These are phyloP conservation scores for Aspergillus latus DNA, from an alignment of 2,329 filamentous ascomycete genomes.

Conservation along the genomic window DNA sequence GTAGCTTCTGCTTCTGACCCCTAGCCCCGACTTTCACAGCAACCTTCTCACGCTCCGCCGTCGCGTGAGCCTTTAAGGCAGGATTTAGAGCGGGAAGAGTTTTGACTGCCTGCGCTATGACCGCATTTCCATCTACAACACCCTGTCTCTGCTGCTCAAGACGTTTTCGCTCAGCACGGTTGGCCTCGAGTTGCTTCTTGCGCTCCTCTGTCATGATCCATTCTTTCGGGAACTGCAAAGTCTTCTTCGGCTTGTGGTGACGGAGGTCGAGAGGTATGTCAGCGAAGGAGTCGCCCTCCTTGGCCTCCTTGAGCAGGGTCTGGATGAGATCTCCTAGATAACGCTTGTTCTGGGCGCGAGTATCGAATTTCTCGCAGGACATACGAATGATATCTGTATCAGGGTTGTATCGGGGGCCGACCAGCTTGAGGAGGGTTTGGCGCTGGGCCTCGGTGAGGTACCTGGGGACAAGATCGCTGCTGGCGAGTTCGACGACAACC, in stretches of 20 bases:
- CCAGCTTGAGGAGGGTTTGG: constrained; percentile 82
- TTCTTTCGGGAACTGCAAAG: constrained; percentile 71
- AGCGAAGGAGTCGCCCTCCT: constrained; percentile 78
- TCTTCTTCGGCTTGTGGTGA: constrained; percentile 71
- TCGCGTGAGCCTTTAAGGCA: constrained; percentile 24
- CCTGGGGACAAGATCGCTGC: constrained; percentile 62
- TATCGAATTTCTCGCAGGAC: constrained; percentile 83
- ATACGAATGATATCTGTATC: constrained; percentile 79
- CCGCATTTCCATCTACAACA: constrained; percentile 52
- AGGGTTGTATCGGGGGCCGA: constrained; percentile 84
- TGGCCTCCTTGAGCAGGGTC: constrained; percentile 71
- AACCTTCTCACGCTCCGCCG: constrained; percentile 25
- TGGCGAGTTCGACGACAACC: constrained; percentile 87
- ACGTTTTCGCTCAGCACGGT: constrained; percentile 53
- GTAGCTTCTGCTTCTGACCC: constrained; percentile 21
- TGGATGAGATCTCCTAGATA: constrained; percentile 79
- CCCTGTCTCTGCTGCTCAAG: constrained; percentile 60
- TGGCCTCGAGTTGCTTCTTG: constrained; percentile 62
- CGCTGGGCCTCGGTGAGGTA: constrained; percentile 66
- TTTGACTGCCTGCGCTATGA: constrained; percentile 37
- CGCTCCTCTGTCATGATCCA: constrained; percentile 79
- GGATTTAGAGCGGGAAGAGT: constrained; percentile 36
- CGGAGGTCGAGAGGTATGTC: constrained; percentile 88
- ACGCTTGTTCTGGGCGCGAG: constrained; percentile 95
- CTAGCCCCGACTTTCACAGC: constrained; percentile 19